These are phyloP conservation scores for Neopestalotiopsis sp. DNA, from an alignment of 2,329 filamentous ascomycete species.

Conservation along the genomic window DNA sequence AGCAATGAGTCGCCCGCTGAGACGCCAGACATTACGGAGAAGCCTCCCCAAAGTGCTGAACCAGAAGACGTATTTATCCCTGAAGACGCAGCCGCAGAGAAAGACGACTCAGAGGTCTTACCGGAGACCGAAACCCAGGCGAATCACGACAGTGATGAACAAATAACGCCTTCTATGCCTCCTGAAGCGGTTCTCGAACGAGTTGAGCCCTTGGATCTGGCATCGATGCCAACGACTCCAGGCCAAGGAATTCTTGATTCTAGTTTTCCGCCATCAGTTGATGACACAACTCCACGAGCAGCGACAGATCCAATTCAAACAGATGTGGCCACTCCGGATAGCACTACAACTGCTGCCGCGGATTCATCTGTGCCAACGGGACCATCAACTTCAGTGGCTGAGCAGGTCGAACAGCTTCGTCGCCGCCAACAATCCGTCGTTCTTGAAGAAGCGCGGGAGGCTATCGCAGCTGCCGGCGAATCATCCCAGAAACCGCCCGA, in stretches of 20 bases:
- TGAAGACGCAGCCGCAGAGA: slow-evolving; percentile 26
- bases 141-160: slow-evolving; percentile 25
- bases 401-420: slow-evolving; percentile 48
- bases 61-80: slow-evolving; percentile 28
- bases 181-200: slow-evolving; percentile 48
- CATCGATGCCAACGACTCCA: slow-evolving; percentile 42
- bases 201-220: slow-evolving; percentile 57
- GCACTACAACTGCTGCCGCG: slow-evolving; percentile 16
- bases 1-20: slow-evolving; percentile 72
- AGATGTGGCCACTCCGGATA: slow-evolving; percentile 25
- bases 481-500: slow-evolving; percentile 23
- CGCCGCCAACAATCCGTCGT: slow-evolving; percentile 50
- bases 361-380: slow-evolving; percentile 4
- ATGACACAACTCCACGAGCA: slow-evolving; percentile 24
- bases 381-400: slow-evolving; percentile 33
- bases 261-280: slow-evolving; percentile 23
- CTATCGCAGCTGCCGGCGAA: slow-evolving; percentile 29
- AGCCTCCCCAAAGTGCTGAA: slow-evolving; percentile 44
- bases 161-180: slow-evolving; percentile 38
- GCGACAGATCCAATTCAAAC: slow-evolving; percentile 28
- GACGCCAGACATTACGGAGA: slow-evolving; percentile 55
- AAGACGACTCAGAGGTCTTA: slow-evolving; percentile 26
- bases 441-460: slow-evolving; percentile 35
- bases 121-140: slow-evolving; percentile 24
- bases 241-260: slow-evolving; percentile 20